A percentile compares a stretch with the other conserved stretches of the same genome.
Conservation (phyloP, 495 filamentous ascomycete genomes). For the Podospora pseudopauciseta region DNA sequence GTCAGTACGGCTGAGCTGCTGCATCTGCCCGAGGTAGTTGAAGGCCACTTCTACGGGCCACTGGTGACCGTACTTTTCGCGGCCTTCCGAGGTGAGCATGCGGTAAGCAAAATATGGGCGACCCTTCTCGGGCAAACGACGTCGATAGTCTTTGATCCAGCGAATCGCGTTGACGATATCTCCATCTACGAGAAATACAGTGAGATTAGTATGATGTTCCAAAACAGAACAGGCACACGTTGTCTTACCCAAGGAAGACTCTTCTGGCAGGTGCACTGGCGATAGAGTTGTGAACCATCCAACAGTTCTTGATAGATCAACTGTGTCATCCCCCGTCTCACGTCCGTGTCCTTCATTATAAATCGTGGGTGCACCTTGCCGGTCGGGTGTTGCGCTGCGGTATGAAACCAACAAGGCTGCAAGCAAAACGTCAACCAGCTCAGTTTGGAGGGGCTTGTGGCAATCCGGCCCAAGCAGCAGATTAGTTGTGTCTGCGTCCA, state of each 20-base stretch:
- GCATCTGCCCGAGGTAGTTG: slow-evolving; percentile 51
- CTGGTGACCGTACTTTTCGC: slow-evolving; percentile 35
- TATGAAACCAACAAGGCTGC: slow-evolving; percentile 52
- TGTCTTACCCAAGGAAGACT: slow-evolving; percentile 21
- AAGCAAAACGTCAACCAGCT: slow-evolving; percentile 53
- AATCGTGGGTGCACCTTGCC: slow-evolving; percentile 43
- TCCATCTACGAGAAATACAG: slow-evolving; percentile 3
- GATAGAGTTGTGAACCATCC: slow-evolving; percentile 35
- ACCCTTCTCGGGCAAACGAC: slow-evolving; percentile 34
- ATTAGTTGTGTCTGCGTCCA: slow-evolving; percentile 43
- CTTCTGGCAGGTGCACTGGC: slow-evolving; percentile 33
- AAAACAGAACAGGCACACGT: background rate
- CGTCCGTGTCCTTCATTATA: slow-evolving; percentile 36
- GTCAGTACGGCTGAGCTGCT: slow-evolving; percentile 47
- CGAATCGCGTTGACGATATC: slow-evolving; percentile 23
- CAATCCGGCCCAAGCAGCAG: slow-evolving; percentile 41
- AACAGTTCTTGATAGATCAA: slow-evolving; percentile 28
- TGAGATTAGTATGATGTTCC: slow-evolving; percentile 1
- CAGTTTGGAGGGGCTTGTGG: slow-evolving; percentile 48
- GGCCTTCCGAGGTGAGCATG: slow-evolving; percentile 38
- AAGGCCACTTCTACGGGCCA: slow-evolving; percentile 59
- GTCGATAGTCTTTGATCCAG: slow-evolving; percentile 27
- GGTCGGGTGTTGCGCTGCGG: slow-evolving; percentile 26
- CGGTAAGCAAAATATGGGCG: slow-evolving; percentile 34
- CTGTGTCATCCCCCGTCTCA: slow-evolving; percentile 24